Conservation (phyloP, 106 monocot species). For the Acorus gramineus region DNA sequence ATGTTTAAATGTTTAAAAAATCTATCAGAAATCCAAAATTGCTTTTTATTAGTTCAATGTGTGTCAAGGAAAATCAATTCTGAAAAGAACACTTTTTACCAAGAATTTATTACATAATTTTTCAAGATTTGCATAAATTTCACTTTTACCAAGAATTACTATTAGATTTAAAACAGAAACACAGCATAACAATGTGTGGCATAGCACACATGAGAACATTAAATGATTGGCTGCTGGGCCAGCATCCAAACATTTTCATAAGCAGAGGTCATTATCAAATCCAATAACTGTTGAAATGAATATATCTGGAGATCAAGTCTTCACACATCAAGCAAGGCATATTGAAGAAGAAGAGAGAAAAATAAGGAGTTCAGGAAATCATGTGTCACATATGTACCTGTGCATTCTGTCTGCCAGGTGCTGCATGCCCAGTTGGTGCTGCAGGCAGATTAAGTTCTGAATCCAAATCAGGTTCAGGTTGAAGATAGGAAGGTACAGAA, state of each 20-base stretch:
- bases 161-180: background rate
- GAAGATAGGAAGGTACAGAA: slow-evolving; percentile 88
- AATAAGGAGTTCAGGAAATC: no score
- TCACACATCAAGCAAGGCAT: background rate
- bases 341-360: no score
- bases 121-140: no score
- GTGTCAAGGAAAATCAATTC: no score
- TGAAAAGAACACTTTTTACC: no score
- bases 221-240: no score
- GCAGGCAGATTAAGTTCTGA: slow-evolving; percentile 67
- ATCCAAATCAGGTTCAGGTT: slow-evolving; percentile 78
- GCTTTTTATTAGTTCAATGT: no score
- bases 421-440: slow-evolving; percentile 57
- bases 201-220: background rate
- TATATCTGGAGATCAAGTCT: no score
- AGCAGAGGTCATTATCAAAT: no score
- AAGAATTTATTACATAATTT: no score
- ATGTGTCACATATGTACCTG: slow-evolving; percentile 23
- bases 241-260: no score
- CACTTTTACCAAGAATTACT: background rate
- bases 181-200: background rate
- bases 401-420: slow-evolving; percentile 21
- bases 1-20: background rate
- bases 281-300: no score
- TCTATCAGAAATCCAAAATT: background rate